phyloP scores from a whole-genome alignment of 1,284 basidiomycete species.

The Leccinum ponderosum region DNA sequence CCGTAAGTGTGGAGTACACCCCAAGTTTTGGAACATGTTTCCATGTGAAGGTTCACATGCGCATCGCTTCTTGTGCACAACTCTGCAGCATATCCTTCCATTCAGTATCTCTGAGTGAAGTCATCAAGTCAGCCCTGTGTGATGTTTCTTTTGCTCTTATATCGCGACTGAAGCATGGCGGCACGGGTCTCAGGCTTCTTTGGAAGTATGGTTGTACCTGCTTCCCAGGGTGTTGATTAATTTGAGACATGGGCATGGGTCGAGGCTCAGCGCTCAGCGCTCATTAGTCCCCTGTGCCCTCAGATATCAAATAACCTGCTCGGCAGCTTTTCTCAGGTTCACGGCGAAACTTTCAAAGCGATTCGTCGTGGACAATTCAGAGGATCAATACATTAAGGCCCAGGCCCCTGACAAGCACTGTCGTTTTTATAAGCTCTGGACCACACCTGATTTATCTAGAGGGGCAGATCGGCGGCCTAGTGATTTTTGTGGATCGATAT shows the following conservation, averaged over 20 bases:
- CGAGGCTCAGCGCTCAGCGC: background rate
- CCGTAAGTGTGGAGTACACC: background rate
- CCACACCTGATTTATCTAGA: background rate
- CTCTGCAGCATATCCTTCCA: background rate
- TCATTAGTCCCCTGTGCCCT: background rate
- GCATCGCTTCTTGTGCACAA: background rate
- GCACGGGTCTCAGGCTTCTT: background rate
- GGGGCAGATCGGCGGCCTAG: background rate
- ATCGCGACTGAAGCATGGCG: background rate
- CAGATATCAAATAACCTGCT: background rate
- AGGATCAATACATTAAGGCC: background rate
- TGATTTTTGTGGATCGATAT: background rate
- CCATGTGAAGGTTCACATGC: background rate
- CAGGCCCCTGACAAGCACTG: background rate
- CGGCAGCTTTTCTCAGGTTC: background rate
- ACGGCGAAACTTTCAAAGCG: background rate
- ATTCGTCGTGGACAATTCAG: background rate
- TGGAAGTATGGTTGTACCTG: background rate
- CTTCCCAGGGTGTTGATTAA: background rate
- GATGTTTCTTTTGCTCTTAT: background rate
- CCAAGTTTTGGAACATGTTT: background rate
- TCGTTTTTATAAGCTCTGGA: background rate
- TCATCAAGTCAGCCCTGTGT: background rate
- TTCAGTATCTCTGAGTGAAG: background rate
- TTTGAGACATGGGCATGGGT: background rate